Percentiles rank a stretch among this genome's conserved stretches.
phyloP scores from a whole-genome alignment of 1,139 yeast species.

The Pichia sp. region DNA sequence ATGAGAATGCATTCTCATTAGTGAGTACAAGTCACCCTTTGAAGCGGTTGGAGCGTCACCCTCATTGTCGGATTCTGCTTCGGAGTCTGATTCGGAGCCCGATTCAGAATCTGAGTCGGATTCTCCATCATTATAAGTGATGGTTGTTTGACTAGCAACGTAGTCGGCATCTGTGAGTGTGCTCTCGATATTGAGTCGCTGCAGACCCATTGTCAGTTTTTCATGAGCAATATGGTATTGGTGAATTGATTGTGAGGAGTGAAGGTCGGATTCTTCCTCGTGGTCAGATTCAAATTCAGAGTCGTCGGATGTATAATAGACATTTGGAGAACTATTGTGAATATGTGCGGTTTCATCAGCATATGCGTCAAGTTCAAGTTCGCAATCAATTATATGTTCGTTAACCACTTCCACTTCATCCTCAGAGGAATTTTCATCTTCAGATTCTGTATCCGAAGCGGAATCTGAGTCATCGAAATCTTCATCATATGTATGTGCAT shows the following conservation, averaged over 20 bases:
- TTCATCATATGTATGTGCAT: slow-evolving; percentile 6
- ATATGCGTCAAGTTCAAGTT: no score
- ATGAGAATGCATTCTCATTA: no score
- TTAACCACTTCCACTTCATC: background rate
- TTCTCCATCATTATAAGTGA: slow-evolving; percentile 8
- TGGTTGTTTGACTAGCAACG: slow-evolving; percentile 3
- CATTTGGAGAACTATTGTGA: slow-evolving; percentile 4
- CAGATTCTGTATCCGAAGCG: no score
- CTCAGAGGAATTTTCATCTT: background rate
- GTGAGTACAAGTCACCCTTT: no score
- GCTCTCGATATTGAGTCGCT: no score
- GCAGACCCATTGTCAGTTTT: no score
- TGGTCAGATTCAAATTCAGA: slow-evolving; percentile 16
- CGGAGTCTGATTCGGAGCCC: slow-evolving; percentile 10
- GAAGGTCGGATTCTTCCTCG: slow-evolving; percentile 6
- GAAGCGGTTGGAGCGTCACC: no score
- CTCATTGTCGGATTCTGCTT: slow-evolving; percentile 11
- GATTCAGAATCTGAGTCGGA: slow-evolving; percentile 6
- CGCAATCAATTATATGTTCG: no score
- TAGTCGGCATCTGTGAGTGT: no score
- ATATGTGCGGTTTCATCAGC: no score
- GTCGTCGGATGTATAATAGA: slow-evolving; percentile 17
- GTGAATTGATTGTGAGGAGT: no score
- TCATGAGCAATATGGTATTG: no score
- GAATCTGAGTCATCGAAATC: slow-evolving; percentile 4